phyloP scores from a whole-genome alignment of 169 alveolate species.

The Pseudocohnilembus persalinus region DNA sequence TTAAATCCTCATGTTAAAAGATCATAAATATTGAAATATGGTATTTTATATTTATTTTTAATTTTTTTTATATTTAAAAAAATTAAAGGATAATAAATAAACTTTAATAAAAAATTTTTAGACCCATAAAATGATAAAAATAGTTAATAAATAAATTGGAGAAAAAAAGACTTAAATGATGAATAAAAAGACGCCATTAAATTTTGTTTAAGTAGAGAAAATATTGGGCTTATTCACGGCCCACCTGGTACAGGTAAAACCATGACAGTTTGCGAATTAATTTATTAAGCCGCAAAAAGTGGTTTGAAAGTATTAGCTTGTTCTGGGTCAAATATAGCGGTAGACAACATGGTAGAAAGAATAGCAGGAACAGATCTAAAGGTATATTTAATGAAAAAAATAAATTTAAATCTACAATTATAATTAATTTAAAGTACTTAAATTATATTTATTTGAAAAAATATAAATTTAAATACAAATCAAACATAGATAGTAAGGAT shows the following conservation, averaged over 20 bases:
- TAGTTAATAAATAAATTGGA: slow-evolving; percentile 11
- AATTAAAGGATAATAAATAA: too few species aligned
- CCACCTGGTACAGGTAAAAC: slow-evolving; percentile 90
- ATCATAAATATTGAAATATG: slow-evolving; percentile 45
- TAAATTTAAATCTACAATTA: too few species aligned
- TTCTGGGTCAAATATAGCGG: slow-evolving; percentile 86
- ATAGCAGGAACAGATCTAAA: slow-evolving; percentile 45
- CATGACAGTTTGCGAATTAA: slow-evolving; percentile 79
- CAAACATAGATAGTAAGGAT: slow-evolving; percentile 65
- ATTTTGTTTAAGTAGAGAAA: slow-evolving; percentile 55
- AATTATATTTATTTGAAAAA: too few species aligned
- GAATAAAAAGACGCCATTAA: slow-evolving; percentile 69
- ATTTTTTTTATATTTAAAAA: too few species aligned
- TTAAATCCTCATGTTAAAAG: slow-evolving; percentile 49
- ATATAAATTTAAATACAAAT: too few species aligned
- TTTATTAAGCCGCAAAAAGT: slow-evolving; percentile 61
- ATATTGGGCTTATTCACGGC: slow-evolving; percentile 78
- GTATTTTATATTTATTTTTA: too few species aligned
- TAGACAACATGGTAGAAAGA: slow-evolving; percentile 81
- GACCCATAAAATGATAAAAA: too few species aligned
- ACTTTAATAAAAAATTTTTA: too few species aligned
- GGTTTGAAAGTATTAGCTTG: slow-evolving; percentile 72
- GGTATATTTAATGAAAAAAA: too few species aligned
- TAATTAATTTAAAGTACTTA: too few species aligned
- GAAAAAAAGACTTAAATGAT: slow-evolving; percentile 57